phyloP scores from a whole-genome alignment of 2,329 filamentous ascomycete genomes.

The Trematosphaeria pertusa region DNA sequence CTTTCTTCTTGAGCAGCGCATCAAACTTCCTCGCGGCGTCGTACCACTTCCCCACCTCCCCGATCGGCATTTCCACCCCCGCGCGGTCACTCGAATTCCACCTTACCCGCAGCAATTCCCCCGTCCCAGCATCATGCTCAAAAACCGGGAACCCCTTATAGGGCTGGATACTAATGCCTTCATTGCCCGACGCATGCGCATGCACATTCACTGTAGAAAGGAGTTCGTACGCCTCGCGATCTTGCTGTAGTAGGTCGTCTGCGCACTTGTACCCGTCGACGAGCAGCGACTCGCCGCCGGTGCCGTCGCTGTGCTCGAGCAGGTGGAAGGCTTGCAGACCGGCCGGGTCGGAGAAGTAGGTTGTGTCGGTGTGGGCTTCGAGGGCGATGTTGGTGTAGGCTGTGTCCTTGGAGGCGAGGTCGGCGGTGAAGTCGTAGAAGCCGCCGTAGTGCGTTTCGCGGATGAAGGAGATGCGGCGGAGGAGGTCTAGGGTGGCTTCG shows the following conservation, averaged over 20 bases:
- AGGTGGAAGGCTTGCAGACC: constrained; percentile 94
- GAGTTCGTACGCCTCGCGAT: constrained; percentile 62
- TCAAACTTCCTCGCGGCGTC: constrained; percentile 77
- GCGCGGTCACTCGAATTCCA: constrained; percentile 96
- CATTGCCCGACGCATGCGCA: constrained; percentile 87
- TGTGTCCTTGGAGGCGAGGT: constrained; percentile 86
- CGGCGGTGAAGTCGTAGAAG: constrained; percentile 87
- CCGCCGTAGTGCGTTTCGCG: constrained; percentile 88
- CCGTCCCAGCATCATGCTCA: constrained; percentile 59
- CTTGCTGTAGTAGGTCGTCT: constrained; percentile 60
- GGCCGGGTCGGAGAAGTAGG: constrained; percentile 92
- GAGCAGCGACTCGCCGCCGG: constrained; percentile 79
- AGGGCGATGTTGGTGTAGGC: constrained; percentile 89
- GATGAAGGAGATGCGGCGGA: constrained; percentile 85
- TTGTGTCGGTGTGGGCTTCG: constrained; percentile 89
- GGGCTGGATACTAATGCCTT: constrained; percentile 80
- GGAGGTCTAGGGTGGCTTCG: constrained; percentile 73
- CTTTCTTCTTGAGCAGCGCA: constrained; percentile 67
- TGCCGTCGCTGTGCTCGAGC: constrained; percentile 74
- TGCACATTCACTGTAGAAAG: constrained; percentile 67
- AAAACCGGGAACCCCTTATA: constrained; percentile 75
- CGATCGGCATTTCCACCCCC: constrained; percentile 64
- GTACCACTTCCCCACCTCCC: constrained; percentile 73
- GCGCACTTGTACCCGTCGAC: constrained; percentile 87
- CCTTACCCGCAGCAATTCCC: constrained; percentile 68